Evolutionary conservation across 768 basidiomycete genomes (phyloP).

Genomic region (Polyporus arcularius): DNA sequence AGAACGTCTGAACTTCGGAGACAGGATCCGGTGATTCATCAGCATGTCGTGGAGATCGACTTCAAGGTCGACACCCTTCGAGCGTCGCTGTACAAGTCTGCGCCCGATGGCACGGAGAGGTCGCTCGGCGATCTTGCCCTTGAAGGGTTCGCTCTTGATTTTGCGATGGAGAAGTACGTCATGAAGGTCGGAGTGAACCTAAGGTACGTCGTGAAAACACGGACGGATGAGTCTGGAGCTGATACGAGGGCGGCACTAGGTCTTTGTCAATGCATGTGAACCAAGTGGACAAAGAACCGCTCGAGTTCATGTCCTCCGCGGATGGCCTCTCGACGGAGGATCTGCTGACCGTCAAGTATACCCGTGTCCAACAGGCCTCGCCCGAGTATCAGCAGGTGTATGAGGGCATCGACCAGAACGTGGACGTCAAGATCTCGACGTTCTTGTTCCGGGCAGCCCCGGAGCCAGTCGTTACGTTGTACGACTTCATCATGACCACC

Average conservation of each 20-base stretch:
- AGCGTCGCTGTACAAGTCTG: conserved; percentile 75
- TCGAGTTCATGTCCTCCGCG: conserved; percentile 68
- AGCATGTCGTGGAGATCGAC: conserved; percentile 77
- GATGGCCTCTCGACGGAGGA: conserved; percentile 50
- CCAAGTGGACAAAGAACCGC: conserved; percentile 51
- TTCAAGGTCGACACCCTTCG: conserved; percentile 86
- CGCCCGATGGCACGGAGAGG: conserved; percentile 61
- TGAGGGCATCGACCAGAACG: conserved; percentile 85
- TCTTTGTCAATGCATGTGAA: conserved; percentile 77
- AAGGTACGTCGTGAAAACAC: conserved; percentile 42
- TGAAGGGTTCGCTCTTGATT: conserved; percentile 73
- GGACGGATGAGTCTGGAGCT: background rate
- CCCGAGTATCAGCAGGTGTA: conserved; percentile 81
- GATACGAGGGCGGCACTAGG: conserved; percentile 36
- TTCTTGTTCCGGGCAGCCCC: conserved; percentile 88
- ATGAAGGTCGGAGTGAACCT: conserved; percentile 86
- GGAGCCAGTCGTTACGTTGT: conserved; percentile 85
- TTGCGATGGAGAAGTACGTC: conserved; percentile 78
- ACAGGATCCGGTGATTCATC: conserved; percentile 46
- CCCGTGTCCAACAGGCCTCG: conserved; percentile 77
- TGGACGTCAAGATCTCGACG: conserved; percentile 87
- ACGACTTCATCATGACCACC: conserved; percentile 97
- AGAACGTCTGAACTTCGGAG: background rate
- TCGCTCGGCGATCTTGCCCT: conserved; percentile 78
- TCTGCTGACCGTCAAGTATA: conserved; percentile 78